Percentiles rank a stretch among this genome's conserved stretches.
phyloP scores from a whole-genome alignment of 257 asterid species.

The Nicotiana undulata region DNA sequence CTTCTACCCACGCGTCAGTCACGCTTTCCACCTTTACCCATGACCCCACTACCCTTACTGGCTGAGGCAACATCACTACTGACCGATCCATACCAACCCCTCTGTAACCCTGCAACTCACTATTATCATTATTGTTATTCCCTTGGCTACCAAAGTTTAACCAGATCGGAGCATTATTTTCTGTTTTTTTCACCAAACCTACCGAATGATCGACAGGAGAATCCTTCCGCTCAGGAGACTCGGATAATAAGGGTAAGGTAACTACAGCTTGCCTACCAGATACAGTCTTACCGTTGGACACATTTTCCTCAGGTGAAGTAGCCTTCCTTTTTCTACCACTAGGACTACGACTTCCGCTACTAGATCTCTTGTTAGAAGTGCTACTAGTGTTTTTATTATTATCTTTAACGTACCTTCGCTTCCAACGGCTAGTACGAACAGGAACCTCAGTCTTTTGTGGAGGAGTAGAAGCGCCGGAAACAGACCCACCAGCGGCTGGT shows the following conservation, averaged over 20 bases:
- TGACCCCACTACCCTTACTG: constrained; percentile 21
- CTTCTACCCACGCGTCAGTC: constrained; percentile 38
- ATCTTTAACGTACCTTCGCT: constrained; percentile 29
- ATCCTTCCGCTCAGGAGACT: constrained; percentile 16
- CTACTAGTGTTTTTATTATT: not conserved
- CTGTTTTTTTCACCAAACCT: not conserved
- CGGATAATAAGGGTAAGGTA: constrained; percentile 46
- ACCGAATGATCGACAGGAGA: constrained; percentile 16
- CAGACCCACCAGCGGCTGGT: constrained; percentile 28
- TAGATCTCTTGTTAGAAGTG: constrained; percentile 5
- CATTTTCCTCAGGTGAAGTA: constrained; percentile 21
- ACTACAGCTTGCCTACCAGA: constrained; percentile 29
- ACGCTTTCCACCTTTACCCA: constrained; percentile 48
- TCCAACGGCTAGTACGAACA: constrained; percentile 27
- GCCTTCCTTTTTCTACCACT: constrained; percentile 22
- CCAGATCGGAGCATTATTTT: constrained; percentile 28
- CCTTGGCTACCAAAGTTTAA: constrained; percentile 32
- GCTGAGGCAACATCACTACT: not conserved
- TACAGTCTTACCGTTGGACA: not conserved
- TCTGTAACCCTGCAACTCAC: constrained; percentile 8
- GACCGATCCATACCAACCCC: not conserved
- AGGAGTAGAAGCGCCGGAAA: constrained; percentile 18
- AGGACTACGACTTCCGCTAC: not conserved
- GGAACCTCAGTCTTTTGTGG: constrained; percentile 14
- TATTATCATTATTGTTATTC: not conserved